Percentiles rank a stretch among this genome's conserved stretches.
phyloP scores from a whole-genome alignment of 2,329 filamentous ascomycete species.

The Pestalotiopsis sp. region DNA sequence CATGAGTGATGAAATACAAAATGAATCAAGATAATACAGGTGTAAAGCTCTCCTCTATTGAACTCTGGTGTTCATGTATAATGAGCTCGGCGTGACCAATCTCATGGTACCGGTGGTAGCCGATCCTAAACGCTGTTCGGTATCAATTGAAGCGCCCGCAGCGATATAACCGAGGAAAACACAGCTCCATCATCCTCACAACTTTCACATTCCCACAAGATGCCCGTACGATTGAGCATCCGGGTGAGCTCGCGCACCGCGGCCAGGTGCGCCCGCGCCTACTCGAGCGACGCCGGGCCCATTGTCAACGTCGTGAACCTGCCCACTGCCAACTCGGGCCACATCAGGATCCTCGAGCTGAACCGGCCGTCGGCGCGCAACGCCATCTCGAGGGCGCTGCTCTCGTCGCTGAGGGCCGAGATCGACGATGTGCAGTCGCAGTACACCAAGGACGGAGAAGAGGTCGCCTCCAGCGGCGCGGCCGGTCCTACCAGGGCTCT shows the following conservation, averaged over 20 bases:
- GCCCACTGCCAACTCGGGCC: constrained; percentile 77
- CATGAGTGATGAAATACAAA: too few relatives aligned
- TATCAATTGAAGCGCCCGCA: not conserved
- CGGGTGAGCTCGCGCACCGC: constrained; percentile 21
- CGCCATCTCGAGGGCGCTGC: constrained; percentile 80
- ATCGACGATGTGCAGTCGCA: constrained; percentile 71
- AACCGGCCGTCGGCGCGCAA: constrained; percentile 87
- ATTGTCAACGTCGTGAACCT: constrained; percentile 74
- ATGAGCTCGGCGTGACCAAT: not conserved
- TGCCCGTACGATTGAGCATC: constrained; percentile 29
- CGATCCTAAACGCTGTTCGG: constrained; percentile 14
- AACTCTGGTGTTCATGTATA: not conserved
- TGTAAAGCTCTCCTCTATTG: too few relatives aligned
- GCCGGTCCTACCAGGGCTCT: constrained; percentile 74
- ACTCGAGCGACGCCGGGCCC: constrained; percentile 49
- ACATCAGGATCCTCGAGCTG: constrained; percentile 85
- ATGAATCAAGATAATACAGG: too few relatives aligned
- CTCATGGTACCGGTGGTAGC: constrained; percentile 15
- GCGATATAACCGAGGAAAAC: not conserved
- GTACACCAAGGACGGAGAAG: constrained; percentile 58
- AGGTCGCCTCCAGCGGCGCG: constrained; percentile 45
- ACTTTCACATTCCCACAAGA: constrained; percentile 14
- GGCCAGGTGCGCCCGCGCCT: constrained; percentile 29
- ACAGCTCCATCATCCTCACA: not conserved
- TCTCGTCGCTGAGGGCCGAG: constrained; percentile 72